Evolutionary conservation across 164 flowering plant genomes (phyloP), one percentile per base, ranked within the genome.

Genomic region (Stephania japonica): DNA sequence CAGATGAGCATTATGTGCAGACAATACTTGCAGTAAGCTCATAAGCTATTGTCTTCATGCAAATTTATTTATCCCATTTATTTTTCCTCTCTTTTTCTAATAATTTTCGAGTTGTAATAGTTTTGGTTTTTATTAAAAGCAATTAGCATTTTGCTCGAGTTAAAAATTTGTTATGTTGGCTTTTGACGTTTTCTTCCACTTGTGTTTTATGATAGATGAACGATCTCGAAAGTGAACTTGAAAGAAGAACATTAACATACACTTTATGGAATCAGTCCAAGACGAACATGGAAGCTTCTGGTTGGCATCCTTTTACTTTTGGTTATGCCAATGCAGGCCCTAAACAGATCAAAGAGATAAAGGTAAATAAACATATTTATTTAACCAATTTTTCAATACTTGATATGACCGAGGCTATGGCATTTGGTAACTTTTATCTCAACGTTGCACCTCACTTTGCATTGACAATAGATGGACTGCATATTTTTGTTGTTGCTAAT

Each of bases 1-100:
- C 98, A 49, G 98, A 94, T 82, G 98, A 94, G 79, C 97, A 94
- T 77, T 94, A 91, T 74, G 87, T 94, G 81, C 97, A 82, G 83
- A 92, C 98, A 65, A 75, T 94, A 82, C 85, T 94, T 78, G 85
- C 97, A 26, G 98, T 94, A 82, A 83, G 91, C 50, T 49, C 7
- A 97, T 94, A 82, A 83, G 91, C 50, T 49, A 11, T 65, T 61
- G 24, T 62, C 68, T 59, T 6, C 53, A 8, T 47, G 16, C 19
- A 56, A 13, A 66, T 24, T 32, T 65, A 18, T 5, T 59, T 14
- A 0, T 38, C 0, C 10, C 50, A n/a, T 50, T 65, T 49, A 26
- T 75, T 68, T 12, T 42, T 59, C 16, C 4, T 27, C 23, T 56
- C 71, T 27, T 19, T 59, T 67, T n/a, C 23, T 1, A 66, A 4